Base-by-base conservation (phyloP, 169 alveolate genomes). In the Plasmodium inui region DNA sequence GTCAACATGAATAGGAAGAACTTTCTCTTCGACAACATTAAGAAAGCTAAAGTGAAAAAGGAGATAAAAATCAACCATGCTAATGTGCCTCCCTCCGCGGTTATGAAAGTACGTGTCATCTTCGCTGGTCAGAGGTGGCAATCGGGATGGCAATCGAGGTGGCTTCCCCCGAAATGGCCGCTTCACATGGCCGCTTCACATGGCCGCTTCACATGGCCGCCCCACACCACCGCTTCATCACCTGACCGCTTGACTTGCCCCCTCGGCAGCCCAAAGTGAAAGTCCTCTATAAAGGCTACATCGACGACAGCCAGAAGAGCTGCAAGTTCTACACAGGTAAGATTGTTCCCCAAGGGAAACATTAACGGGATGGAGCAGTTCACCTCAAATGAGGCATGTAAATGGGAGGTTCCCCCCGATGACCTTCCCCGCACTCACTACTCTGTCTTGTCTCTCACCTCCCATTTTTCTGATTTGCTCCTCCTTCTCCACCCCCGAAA, bases 301-400 rank as follows among this genome's bases (percentile, higher is more conserved):
- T 86, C 17, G 93, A 86, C 22, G 93, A 86, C 37, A 86, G 55
- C 28, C 34, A 46, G 79, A 86, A 86, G 26, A 19, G 85, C 28
- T 86, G 70, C 67, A 86, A 86, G 61, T 86, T 86, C 67, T 86
- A 86, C 44, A 86, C 85, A 86, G 93, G 93, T 86, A 19, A 76
- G 26, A 5, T 32, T n/a, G 9, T 9, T 22, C 17, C 41, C 19
- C 8, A 73, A 1, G 17, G 32, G 5, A 30, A n/a, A 2, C 1
- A 5, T 12, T 0, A 71, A 22, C 10, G 41, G 41, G 30, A 17
- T 12, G 57, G 1, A 46, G 57, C 57, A 46, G 57, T 46, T 46
- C 57, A 46, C n/a, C 57, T 73, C 53, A 73, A 73, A 22, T 73
- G 30, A 26, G 1, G 82, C 30, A 73, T 73, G 7, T 30, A 12